Evolutionary conservation across 2,329 filamentous ascomycete species (phyloP), one percentile per base, ranked within the genome.

Genomic region (Xylariaceae sp.): DNA sequence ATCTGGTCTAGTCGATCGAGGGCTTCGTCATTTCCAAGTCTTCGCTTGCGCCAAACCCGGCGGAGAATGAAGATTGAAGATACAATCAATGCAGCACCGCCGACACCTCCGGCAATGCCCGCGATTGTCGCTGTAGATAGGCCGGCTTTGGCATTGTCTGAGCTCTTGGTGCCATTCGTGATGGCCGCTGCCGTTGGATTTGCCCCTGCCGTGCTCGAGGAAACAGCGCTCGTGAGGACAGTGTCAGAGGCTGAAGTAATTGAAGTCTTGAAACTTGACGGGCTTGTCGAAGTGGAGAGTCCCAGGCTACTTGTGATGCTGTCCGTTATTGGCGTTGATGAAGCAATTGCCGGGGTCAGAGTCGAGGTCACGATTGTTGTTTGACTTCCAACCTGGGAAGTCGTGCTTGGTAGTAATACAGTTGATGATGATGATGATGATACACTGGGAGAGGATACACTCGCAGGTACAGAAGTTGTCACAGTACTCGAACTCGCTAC

Each of bases 71-170:
- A 56, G 2, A 69, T 53, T 14, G 47, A 38, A 6, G 58, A 45
- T 4, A 62, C 28, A n/a, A 67, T 51, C n/a, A 69, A 18, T 2
- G 56, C 50, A 1, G 60, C 51, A 2, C 63, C 66, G 7, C 62
- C 65, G 1, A 56, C 64, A 14, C 66, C 65, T 19, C 64, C 63
- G 5, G 62, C 64, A 47, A 68, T 66, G 13, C 65, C 66, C 13
- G 64, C 64, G 18, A 64, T 65, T 16, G 56, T 60, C 0, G 59
- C 52, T 5, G 51, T 60, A 3, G 65, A 56, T 28, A 69, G 38
- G 22, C 58, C 49, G 16, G 55, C 49, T 11, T 51, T 53, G 13
- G 36, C 31, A 31, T 53, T 48, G 16, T 48, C 44, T 6, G 56
- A 40, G 9, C 40, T 43, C 43, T 63, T 52, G 2, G 59, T 45